Base-by-base conservation (phyloP, 345 rosid genomes). In the Ricinus communis region DNA sequence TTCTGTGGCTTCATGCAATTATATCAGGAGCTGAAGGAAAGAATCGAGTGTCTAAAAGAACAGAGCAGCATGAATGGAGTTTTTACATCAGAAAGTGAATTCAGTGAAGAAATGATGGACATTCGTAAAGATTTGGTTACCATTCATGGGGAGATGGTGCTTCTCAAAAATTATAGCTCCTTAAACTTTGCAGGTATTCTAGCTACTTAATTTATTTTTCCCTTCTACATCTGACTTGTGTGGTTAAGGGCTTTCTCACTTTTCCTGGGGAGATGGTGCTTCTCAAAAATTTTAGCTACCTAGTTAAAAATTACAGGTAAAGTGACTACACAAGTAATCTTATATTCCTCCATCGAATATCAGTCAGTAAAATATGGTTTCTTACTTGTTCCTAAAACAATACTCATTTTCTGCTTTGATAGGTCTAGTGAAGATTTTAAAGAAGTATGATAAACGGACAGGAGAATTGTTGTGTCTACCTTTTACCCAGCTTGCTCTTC, bases 111-210 rank as follows among this genome's bases (percentile, higher is more conserved):
- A 77, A 89, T 87, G 91, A 93, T 93, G 98, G 94, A 88, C 51
- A 91, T 91, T 57, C 98, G 96, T 33, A 89, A 80, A 84, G 96
- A 88, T 78, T 87, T 89, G 50, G 98, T 93, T 28, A 88, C 85
- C 53, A 91, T 93, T 72, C 98, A 93, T 54, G 97, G 97, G 64
- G 91, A 93, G 83, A 93, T 93, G 98, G 97, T 93, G 69, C 98
- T 93, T 66, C 86, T 93, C 0, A 89, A 93, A 85, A 90, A 89
- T 78, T 93, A 93, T 70, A 90, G 97, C 79, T 88, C 98, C 74
- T 82, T 93, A 8, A 93, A 91, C 74, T 91, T 93, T 75, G 97
- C 96, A 82, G 98, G 98, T 91, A 77, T 18, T 5, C 22, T 57
- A 49, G 7, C 70, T 56, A 16, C 51, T 47, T 7, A 45, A 16